Evolutionary conservation across 306 rosid species (phyloP).

Genomic region (Ormosia semicastrata): DNA sequence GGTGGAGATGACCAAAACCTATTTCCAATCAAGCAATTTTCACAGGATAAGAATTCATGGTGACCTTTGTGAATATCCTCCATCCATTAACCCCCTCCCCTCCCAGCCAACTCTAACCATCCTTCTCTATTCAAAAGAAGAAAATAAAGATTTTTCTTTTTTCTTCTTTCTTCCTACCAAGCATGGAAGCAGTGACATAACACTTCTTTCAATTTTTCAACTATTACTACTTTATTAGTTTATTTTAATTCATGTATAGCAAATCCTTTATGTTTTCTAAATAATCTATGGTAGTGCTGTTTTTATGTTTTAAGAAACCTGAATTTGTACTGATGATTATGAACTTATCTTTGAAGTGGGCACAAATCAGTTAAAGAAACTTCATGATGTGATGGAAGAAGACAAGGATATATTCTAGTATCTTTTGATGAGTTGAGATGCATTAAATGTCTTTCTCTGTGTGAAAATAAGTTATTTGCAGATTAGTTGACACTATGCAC

Average conservation of each 20-base stretch:
- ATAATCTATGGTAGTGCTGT: neutral
- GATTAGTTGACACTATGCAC: neutral
- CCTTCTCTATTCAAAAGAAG: neutral
- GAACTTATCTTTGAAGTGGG: neutral
- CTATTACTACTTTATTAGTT: slow-evolving; percentile 7
- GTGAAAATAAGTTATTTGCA: neutral
- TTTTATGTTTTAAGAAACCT: neutral
- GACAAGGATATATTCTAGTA: neutral
- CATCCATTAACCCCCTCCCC: neutral
- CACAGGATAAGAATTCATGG: neutral
- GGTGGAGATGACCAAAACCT: neutral
- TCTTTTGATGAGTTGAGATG: neutral
- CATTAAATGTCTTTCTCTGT: neutral
- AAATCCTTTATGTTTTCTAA: neutral
- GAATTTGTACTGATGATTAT: neutral
- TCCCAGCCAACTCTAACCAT: neutral
- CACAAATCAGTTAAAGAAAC: neutral
- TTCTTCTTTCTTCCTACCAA: neutral
- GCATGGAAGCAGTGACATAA: neutral
- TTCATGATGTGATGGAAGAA: neutral
- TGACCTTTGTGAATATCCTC: neutral
- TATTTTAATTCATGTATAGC: slow-evolving; percentile 7
- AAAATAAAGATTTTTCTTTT: neutral
- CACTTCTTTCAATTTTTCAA: neutral
- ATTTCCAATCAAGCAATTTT: neutral